Percentiles rank a stretch among this genome's conserved stretches.
These are phyloP conservation scores for Vitis hybrid DNA, from an alignment of 177 flowering plant species.

Conservation along the genomic window DNA sequence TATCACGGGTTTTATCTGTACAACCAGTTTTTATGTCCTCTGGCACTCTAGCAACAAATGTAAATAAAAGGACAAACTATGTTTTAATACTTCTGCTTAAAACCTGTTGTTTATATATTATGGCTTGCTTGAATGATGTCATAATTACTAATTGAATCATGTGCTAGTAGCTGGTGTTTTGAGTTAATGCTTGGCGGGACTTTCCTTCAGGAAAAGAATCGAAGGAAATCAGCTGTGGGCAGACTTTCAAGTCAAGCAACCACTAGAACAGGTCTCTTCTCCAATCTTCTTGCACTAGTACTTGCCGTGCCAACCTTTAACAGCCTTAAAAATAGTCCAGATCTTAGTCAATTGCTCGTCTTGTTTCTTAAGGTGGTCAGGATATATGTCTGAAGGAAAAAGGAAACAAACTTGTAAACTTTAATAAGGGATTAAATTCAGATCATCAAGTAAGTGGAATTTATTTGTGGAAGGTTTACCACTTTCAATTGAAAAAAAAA, in stretches of 20 bases:
- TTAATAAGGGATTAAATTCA: too few relatives aligned
- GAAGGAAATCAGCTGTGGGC: constrained; percentile 5
- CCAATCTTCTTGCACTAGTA: background rate
- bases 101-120: background rate
- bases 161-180: background rate
- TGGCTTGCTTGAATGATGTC: background rate
- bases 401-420: too few relatives aligned
- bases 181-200: background rate
- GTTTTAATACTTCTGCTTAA: too few relatives aligned
- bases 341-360: background rate
- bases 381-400: too few relatives aligned
- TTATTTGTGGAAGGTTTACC: too few relatives aligned
- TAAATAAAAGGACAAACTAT: background rate
- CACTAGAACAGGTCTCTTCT: constrained; percentile 23
- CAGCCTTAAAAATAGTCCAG: background rate
- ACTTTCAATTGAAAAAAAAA: too few relatives aligned
- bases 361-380: too few relatives aligned
- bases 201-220: constrained; percentile 18
- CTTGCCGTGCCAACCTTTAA: background rate
- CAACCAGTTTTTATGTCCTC: too few relatives aligned
- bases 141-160: background rate
- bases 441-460: too few relatives aligned
- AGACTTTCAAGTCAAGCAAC: constrained; percentile 20
- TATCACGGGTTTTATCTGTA: too few relatives aligned
- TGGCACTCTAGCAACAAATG: too few relatives aligned